Base-by-base conservation (phyloP, 1,284 basidiomycete species). In the Thecaphora thlaspeos region DNA sequence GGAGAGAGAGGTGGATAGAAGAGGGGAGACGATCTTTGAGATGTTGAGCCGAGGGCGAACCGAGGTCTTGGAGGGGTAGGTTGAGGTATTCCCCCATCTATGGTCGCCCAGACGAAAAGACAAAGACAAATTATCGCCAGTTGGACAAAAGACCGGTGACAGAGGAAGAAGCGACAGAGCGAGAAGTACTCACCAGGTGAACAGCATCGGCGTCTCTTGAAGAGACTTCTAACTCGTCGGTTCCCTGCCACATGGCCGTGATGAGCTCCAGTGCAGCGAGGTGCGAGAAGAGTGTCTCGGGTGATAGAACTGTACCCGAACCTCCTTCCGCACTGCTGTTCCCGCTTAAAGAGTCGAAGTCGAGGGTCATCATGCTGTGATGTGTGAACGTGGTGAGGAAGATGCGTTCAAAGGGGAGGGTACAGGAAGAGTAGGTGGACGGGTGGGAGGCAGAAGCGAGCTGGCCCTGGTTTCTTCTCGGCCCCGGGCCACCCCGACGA, bases 181-280 rank as follows among this genome's bases (percentile, higher is more conserved):
- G n/a, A n/a, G n/a, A n/a, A n/a, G 22, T 4, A 37, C 17, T 21
- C 44, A 36, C 38, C 1, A 7, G 4, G 12, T 41, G 30, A 7
- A 61, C 47, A 11, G 46, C 23, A 1, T 5, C 11, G 18, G 62
- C 57, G 15, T 57, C 59, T 2, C 28, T 17, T 2, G 42, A 2
- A 2, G 45, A 14, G 21, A 69, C 30, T 4, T 19, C 15, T 0
- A 70, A 43, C 36, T 67, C 64, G 39, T 59, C 61, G 7, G 39
- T 36, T 1, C 60, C 64, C 5, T 45, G 46, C 68, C 68, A 70
- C 68, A 70, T 70, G 39, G 68, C 60, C 11, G 52, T 45, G 15
- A 70, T 44, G 18, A 70, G 44, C 41, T 70, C 61, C 50, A 68
- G 47, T 1, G 64, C 44, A 2, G 45, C 46, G 10, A 68, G 38